Evolutionary conservation across 1,284 basidiomycete species (phyloP).

Genomic region (Wallemia hederae): DNA sequence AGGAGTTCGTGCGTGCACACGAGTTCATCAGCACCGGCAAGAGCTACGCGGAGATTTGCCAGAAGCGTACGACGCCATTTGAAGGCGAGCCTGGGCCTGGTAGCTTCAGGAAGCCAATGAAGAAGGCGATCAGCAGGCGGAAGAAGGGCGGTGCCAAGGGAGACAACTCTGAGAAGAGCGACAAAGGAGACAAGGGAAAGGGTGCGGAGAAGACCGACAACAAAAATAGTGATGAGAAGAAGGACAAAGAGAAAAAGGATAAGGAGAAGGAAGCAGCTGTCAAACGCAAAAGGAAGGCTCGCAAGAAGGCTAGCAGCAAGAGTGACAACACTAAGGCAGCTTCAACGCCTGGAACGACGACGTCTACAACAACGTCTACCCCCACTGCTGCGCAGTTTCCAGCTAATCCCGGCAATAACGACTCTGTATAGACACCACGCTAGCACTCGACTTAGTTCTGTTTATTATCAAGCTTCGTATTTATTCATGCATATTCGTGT

Average conservation of each 20-base stretch:
- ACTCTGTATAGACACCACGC: no score
- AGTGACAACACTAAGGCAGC: not conserved
- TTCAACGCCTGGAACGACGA: no score
- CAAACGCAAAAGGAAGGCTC: not conserved
- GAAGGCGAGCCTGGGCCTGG: not conserved
- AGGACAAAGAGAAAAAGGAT: constrained; percentile 1
- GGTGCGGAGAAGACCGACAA: not conserved
- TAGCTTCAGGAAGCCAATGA: not conserved
- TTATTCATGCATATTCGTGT: no score
- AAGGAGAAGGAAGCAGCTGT: not conserved
- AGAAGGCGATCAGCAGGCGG: not conserved
- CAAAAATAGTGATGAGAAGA: not conserved
- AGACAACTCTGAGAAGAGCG: not conserved
- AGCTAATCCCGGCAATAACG: no score
- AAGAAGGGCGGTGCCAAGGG: not conserved
- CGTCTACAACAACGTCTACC: no score
- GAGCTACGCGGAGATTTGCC: not conserved
- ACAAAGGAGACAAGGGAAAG: not conserved
- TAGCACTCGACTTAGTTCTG: no score
- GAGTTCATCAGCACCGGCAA: not conserved
- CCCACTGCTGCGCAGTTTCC: no score
- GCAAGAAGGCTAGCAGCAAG: not conserved
- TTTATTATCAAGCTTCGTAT: no score
- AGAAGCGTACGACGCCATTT: not conserved
- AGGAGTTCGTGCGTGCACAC: not conserved